Evolutionary conservation across 2,329 filamentous ascomycete genomes (phyloP).

Genomic region (Neopestalotiopsis sp.): DNA sequence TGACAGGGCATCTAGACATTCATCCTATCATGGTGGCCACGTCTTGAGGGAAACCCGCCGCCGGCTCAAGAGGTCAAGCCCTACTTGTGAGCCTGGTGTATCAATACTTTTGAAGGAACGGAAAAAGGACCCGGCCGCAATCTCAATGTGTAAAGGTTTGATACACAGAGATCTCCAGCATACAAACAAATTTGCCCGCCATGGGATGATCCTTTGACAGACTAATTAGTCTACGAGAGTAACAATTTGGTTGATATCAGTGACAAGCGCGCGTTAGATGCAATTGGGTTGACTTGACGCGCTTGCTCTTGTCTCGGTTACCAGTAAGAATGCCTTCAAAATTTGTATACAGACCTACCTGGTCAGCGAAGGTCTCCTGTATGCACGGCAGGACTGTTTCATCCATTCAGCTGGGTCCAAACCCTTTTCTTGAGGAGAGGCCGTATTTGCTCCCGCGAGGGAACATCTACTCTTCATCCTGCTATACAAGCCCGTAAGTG

Average conservation of each 20-base stretch:
- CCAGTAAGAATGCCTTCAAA: no score
- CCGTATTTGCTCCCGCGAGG: background rate
- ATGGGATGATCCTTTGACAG: background rate
- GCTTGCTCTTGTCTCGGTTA: background rate
- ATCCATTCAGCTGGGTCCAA: slow-evolving; percentile 10
- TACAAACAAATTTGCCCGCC: background rate
- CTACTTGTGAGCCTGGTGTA: no score
- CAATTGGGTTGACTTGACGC: background rate
- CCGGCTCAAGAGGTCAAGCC: no score
- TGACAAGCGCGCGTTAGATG: slow-evolving; percentile 8
- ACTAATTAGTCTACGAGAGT: background rate
- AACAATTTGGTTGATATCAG: background rate
- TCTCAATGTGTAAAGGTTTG: no score
- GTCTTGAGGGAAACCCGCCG: no score
- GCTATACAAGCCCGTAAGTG: background rate
- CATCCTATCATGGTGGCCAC: background rate
- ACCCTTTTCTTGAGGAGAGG: background rate
- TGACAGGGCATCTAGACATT: background rate
- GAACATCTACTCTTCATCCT: background rate
- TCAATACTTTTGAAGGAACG: no score
- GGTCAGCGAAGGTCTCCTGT: background rate
- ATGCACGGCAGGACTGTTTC: slow-evolving; percentile 16
- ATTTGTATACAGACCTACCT: background rate
- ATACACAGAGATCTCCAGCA: no score
- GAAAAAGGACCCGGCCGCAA: no score